phyloP scores from a whole-genome alignment of 441 rosid genomes.

The Adansonia rubrostipa region DNA sequence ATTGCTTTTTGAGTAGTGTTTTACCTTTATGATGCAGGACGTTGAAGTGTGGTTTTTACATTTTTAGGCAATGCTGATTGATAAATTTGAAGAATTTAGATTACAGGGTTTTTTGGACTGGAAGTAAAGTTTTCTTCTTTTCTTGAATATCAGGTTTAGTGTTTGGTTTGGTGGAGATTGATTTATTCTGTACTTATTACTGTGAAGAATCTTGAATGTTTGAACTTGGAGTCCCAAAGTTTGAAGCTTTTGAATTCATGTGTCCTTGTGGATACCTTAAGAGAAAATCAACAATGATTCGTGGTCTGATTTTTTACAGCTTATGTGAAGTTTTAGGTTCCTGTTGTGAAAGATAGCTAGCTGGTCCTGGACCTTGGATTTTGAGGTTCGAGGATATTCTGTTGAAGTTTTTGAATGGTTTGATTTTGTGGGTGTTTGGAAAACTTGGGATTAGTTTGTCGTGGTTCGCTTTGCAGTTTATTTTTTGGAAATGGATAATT shows the following conservation, averaged over 20 bases:
- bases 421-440: constrained; percentile 12
- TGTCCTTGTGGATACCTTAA: neutral
- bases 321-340: constrained; percentile 1
- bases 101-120: neutral
- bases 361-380: constrained; percentile 19
- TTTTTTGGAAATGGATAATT: constrained; percentile 63
- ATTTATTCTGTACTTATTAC: constrained; percentile 10
- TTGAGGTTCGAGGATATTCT: constrained; percentile 15
- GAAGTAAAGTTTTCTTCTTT: constrained; percentile 10
- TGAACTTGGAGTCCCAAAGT: constrained; percentile 14
- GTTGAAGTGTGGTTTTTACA: constrained; percentile 8
- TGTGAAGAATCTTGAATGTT: neutral
- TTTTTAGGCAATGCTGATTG: constrained; percentile 16
- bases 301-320: neutral
- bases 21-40: constrained; percentile 6
- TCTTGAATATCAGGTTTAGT: constrained; percentile 20
- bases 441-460: neutral
- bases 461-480: constrained; percentile 18
- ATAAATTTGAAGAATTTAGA: constrained; percentile 7
- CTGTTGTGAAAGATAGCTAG: neutral
- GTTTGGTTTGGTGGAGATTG: constrained; percentile 26
- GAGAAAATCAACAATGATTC: neutral
- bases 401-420: constrained; percentile 19
- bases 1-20: neutral
- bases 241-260: constrained; percentile 19